Evolutionary conservation across 768 basidiomycete genomes (phyloP).

Genomic region (Tylopilus felleus): DNA sequence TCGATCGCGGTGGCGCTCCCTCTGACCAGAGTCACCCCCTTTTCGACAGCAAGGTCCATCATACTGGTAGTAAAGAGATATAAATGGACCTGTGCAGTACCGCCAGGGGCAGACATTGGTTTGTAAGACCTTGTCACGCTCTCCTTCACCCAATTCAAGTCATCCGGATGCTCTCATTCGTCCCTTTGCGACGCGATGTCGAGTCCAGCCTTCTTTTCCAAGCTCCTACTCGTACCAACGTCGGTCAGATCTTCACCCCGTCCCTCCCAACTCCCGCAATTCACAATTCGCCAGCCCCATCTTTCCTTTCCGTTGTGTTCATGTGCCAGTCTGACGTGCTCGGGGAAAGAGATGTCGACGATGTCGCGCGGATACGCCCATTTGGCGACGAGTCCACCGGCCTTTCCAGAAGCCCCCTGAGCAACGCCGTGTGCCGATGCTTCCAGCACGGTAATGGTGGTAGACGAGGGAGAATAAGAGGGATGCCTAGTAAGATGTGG

Average conservation of each 20-base stretch:
- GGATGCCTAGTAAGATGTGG: slow-evolving; percentile 67
- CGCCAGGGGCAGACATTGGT: slow-evolving; percentile 47
- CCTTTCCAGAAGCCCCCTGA: slow-evolving; percentile 81
- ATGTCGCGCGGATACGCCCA: slow-evolving; percentile 79
- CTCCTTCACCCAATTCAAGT: slow-evolving; percentile 51
- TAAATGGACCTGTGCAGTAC: slow-evolving; percentile 77
- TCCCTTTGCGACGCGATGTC: slow-evolving; percentile 16
- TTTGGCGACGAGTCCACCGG: slow-evolving; percentile 80
- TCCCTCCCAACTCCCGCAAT: slow-evolving; percentile 75
- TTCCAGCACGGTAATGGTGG: slow-evolving; percentile 62
- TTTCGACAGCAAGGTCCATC: slow-evolving; percentile 58
- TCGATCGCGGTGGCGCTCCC: slow-evolving; percentile 48
- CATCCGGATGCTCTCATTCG: slow-evolving; percentile 43
- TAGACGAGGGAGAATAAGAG: slow-evolving; percentile 36
- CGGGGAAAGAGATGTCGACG: slow-evolving; percentile 57
- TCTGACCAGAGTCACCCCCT: slow-evolving; percentile 46
- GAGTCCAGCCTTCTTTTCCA: slow-evolving; percentile 56
- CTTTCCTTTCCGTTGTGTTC: slow-evolving; percentile 62
- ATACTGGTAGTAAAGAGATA: slow-evolving; percentile 71
- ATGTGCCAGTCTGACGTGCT: slow-evolving; percentile 71
- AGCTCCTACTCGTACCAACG: slow-evolving; percentile 36
- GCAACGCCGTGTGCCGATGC: slow-evolving; percentile 66
- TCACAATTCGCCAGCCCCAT: slow-evolving; percentile 84
- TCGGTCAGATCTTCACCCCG: slow-evolving; percentile 38
- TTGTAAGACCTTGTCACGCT: slow-evolving; percentile 60